Evolutionary conservation across 2,329 filamentous ascomycete species (phyloP), one percentile per base, ranked within the genome.

Genomic region (Aspergillus hortae): DNA sequence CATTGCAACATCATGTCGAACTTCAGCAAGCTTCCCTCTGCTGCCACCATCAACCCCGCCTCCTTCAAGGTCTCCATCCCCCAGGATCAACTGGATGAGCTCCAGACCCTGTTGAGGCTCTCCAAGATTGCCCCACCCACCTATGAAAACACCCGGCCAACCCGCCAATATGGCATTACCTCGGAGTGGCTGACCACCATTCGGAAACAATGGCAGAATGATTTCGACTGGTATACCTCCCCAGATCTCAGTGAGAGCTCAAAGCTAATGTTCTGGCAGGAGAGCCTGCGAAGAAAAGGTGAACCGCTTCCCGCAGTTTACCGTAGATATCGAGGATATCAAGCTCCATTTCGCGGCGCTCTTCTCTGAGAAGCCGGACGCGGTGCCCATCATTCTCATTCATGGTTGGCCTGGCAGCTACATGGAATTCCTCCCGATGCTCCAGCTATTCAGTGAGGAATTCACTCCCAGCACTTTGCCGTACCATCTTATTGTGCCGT

Each of bases 251-350:
- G 5, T 9, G 35, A 6, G 11, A 38, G 1, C 35, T 9, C n/a
- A n/a, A 3, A n/a, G 35, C 35, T 38, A 38, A 38, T 38, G 12
- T 38, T 7, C 4, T 6, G n/a, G n/a, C 17, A 67, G 66, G 56
- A 58, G 64, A 62, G 59, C 68, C 48, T 65, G 68, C 3, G 67
- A 74, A 57, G 60, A 70, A 38, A 67, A 72, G 14, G 74, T 80
- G 57, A 82, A 82, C 59, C 70, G 66, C 11, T 77, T 78, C 42
- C 78, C 78, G 2, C 78, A 82, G 54, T 82, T 74, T 67, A 77
- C 66, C 2, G 65, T 70, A 0, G 55, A 66, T 0, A 67, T 81
- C 46, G 67, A 70, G 10, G 74, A 77, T 21, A 46, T 75, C 43
- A 59, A 64, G 1, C 64, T 80, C 42, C 78, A 81, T 60, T 81